Evolutionary conservation across 495 filamentous ascomycete genomes (phyloP).

Genomic region (Penicillium odoratum): DNA sequence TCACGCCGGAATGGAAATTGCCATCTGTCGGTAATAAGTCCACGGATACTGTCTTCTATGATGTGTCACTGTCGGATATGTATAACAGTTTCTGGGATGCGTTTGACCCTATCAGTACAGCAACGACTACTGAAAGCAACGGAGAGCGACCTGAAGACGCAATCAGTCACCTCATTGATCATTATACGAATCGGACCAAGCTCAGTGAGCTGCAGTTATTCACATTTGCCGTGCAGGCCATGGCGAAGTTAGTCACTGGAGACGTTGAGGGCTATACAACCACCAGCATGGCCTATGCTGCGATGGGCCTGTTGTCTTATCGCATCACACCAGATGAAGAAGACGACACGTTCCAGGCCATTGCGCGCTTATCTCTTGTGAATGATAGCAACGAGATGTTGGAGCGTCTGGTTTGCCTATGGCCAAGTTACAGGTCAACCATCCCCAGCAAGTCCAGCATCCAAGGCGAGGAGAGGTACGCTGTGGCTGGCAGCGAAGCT

Average conservation of each 20-base stretch:
- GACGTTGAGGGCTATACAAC: conserved; percentile 8
- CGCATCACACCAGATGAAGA: conserved; percentile 10
- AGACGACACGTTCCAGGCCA: conserved; percentile 9
- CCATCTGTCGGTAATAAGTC: neutral
- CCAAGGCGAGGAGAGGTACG: conserved; percentile 1
- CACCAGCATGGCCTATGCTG: conserved; percentile 10
- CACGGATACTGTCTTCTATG: neutral
- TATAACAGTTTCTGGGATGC: conserved; percentile 16
- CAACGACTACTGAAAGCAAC: neutral
- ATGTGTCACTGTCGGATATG: conserved; percentile 16
- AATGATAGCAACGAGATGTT: conserved; percentile 14
- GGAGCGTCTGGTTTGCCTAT: conserved; percentile 10
- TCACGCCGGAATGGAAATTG: neutral
- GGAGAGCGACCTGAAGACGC: conserved; percentile 10
- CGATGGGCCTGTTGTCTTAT: conserved; percentile 13
- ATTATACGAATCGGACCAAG: conserved; percentile 15
- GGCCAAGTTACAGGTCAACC: neutral
- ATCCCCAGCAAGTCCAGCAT: neutral
- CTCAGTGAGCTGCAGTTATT: conserved; percentile 19
- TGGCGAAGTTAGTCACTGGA: conserved; percentile 10
- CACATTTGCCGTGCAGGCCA: conserved; percentile 17
- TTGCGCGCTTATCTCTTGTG: conserved; percentile 11
- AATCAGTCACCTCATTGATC: conserved; percentile 14
- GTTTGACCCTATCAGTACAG: conserved; percentile 3
- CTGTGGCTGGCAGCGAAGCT: conserved; percentile 5